Evolutionary conservation across 768 basidiomycete genomes (phyloP), one percentile per base, ranked within the genome.

Genomic region (Mycena polygramma): DNA sequence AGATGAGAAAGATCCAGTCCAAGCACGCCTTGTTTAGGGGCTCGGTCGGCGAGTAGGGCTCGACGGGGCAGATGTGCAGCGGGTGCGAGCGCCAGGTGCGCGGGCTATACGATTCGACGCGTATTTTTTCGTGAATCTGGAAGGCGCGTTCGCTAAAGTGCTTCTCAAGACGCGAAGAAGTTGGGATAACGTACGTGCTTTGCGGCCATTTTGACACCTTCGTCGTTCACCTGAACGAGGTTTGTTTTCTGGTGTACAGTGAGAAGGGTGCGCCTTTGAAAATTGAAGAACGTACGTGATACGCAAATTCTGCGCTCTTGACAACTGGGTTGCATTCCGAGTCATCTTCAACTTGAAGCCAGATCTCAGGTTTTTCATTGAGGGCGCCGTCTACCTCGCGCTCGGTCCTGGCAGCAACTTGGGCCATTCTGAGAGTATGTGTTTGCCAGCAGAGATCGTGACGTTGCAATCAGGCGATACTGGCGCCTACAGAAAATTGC

Each of bases 1-100:
- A 95, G 49, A 97, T 91, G 69, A 94, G 87, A 80, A 97, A 96
- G 68, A 97, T 91, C 95, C 95, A 97, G 81, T 96, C 83, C 36
- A 96, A 82, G 55, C 86, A 87, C 49, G 83, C 80, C 76, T 83
- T 87, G 46, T 89, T 92, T 68, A 84, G 79, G 10, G 90, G 86
- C 63, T 91, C 80, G 15, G 81, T 75, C 11, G 87, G 77, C 69
- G 85, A 80, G 79, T 90, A 90, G 0, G 90, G 89, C 71, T 92
- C 90, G 0, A 88, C 82, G 10, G 95, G 92, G 74, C 88, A 87
- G 45, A 95, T 84, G 76, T 96, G 95, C 46, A 96, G 82, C 0
- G 86, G 86, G 69, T 94, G 91, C 1, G 89, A 90, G 43, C 92
- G 89, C 94, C 94, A 96, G 52, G 93, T 91, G 49, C 91, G 88